Evolutionary conservation across 768 basidiomycete species (phyloP).

Genomic region (Kwoniella bestiolae): DNA sequence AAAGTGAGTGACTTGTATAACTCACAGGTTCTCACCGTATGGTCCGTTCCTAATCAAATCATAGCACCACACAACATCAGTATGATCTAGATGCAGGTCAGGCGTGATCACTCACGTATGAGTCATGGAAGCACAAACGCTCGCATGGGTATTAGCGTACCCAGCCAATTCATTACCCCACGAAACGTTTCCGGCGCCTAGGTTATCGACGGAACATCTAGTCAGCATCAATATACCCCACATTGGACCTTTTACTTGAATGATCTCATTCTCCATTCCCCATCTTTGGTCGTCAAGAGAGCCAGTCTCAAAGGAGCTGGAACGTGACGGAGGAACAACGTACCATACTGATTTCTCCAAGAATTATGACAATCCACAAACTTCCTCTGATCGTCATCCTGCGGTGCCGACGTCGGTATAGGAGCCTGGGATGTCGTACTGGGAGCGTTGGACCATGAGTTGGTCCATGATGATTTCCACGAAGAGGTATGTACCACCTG

Average conservation of each 20-base stretch:
- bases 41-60: conserved; percentile 29
- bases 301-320: too few species aligned
- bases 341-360: conserved; percentile 40
- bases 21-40: conserved; percentile 51
- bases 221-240: too few species aligned
- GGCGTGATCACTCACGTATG: conserved; percentile 59
- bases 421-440: not conserved
- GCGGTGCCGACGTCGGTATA: not conserved
- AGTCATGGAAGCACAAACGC: conserved; percentile 66
- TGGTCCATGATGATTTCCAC: conserved; percentile 8
- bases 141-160: conserved; percentile 72
- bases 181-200: conserved; percentile 64
- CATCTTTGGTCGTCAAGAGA: too few species aligned
- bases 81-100: too few species aligned
- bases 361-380: conserved; percentile 44
- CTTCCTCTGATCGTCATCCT: conserved; percentile 13
- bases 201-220: conserved; percentile 2
- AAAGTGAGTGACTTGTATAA: too few species aligned
- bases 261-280: too few species aligned
- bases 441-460: conserved; percentile 4
- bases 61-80: too few species aligned
- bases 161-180: conserved; percentile 68
- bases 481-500: not conserved
- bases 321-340: not conserved
- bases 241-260: too few species aligned